phyloP scores from a whole-genome alignment of 31 red algal genomes.

The Pterothamnion heteromorphum region DNA sequence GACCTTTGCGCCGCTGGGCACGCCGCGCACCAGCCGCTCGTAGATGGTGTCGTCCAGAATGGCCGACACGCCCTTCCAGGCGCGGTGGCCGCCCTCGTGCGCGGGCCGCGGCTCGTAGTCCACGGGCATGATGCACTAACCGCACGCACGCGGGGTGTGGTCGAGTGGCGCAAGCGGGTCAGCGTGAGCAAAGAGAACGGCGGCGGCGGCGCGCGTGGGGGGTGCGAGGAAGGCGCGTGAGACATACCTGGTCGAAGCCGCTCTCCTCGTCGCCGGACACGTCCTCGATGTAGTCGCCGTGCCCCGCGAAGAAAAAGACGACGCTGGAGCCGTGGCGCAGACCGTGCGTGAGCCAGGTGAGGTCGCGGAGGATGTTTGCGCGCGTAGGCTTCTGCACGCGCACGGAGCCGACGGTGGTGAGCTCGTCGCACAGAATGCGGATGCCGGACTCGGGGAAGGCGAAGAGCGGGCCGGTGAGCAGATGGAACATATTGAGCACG shows the following conservation, averaged over 20 bases:
- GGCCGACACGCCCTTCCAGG: slow-evolving; percentile 31
- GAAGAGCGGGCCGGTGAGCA: slow-evolving; percentile 52
- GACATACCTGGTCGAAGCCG: slow-evolving; percentile 59
- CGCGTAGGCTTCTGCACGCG: slow-evolving; percentile 17
- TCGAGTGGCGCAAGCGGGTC: too few relatives aligned
- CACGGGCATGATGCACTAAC: slow-evolving; percentile 58
- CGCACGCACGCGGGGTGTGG: too few relatives aligned
- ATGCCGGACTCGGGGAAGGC: slow-evolving; percentile 42
- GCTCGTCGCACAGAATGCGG: slow-evolving; percentile 53
- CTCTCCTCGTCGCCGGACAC: slow-evolving; percentile 59
- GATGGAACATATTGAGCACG: slow-evolving; percentile 51
- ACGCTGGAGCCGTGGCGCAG: slow-evolving; percentile 46
- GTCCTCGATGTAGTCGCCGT: slow-evolving; percentile 55
- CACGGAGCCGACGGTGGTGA: not conserved
- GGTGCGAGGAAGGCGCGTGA: too few relatives aligned
- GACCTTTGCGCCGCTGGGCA: slow-evolving; percentile 57
- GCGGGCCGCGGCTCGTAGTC: slow-evolving; percentile 43
- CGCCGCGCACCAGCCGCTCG: slow-evolving; percentile 48
- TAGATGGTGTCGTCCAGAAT: slow-evolving; percentile 63
- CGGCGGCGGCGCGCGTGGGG: too few relatives aligned
- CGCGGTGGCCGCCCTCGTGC: not conserved
- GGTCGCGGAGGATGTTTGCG: slow-evolving; percentile 32
- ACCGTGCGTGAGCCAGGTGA: slow-evolving; percentile 52
- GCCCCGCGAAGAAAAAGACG: slow-evolving; percentile 65
- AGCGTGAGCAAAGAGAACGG: not conserved